Evolutionary conservation across 1,284 basidiomycete species (phyloP), one percentile per base, ranked within the genome.

Genomic region (Cerrena zonata): DNA sequence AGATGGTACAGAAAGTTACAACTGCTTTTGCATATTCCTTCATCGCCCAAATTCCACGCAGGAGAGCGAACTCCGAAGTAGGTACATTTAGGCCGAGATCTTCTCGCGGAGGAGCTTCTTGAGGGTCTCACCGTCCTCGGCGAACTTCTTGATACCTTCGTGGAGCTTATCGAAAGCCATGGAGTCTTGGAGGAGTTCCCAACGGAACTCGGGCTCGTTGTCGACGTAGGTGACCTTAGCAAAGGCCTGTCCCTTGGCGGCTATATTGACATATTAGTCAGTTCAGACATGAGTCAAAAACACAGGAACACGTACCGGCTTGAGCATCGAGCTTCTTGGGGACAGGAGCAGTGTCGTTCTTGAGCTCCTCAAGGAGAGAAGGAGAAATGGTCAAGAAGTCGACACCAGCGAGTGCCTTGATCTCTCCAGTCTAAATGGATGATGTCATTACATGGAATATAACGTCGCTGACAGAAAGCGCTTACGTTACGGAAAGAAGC

Each of bases 301-400:
- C 22, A 22, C n/a, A 2, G 18, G 15, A 43, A 4, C 52, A 71
- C 82, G 58, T 72, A 82, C 87, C 86, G 43, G 77, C 70, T 39
- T 73, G 66, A 25, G 88, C 72, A 57, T 89, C 82, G 56, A 99
- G 86, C 75, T 85, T 89, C 80, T 89, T 88, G 64, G 91, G 88
- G 51, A 99, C 85, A 49, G 76, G 73, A 1, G 79, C 84, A 50
- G 75, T 78, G 37, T 87, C 90, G 63, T 86, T 86, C 77, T 90
- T 87, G 69, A 97, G 87, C 75, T 97, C 84, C 69, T 97, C 91
- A 59, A 98, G 87, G 45, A 98, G 81, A 52, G 81, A 67, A 56
- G 95, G 95, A 13, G 94, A 77, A 66, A 98, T 97, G 65, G 95
- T 98, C 58, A 98, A 78, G 84, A 90, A 96, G 76, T 98, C 95